These are phyloP conservation scores for Geotrichum cucujoidarum DNA, from an alignment of 1,139 yeast genomes.

Conservation along the genomic window DNA sequence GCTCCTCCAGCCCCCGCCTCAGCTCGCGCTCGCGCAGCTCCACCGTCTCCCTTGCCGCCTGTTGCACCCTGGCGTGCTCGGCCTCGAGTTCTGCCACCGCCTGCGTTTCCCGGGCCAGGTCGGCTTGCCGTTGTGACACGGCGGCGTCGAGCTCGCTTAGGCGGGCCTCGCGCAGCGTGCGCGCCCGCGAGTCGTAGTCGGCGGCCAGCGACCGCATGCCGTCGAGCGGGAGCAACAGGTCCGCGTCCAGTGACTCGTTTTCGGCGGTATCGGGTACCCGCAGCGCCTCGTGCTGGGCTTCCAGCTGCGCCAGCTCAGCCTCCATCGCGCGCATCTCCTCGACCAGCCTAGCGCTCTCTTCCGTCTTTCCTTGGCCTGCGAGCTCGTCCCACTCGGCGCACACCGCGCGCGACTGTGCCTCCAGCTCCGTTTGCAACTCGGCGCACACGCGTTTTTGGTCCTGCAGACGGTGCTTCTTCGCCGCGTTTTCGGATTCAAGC, in stretches of 20 bases:
- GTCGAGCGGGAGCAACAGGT: slow-evolving; percentile 30
- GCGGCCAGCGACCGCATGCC: slow-evolving; percentile 25
- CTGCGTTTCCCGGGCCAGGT: not conserved
- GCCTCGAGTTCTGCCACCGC: not conserved
- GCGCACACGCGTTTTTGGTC: slow-evolving; percentile 18
- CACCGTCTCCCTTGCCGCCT: slow-evolving; percentile 21
- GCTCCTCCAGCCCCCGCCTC: slow-evolving; percentile 21
- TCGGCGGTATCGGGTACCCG: slow-evolving; percentile 22
- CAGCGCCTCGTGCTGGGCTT: slow-evolving; percentile 20
- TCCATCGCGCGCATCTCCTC: slow-evolving; percentile 31
- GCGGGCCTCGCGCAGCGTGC: slow-evolving; percentile 34
- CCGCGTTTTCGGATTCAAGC: slow-evolving; percentile 31
- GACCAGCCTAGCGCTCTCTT: slow-evolving; percentile 23
- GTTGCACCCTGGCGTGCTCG: not conserved
- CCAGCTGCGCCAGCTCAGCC: slow-evolving; percentile 26
- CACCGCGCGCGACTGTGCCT: slow-evolving; percentile 22
- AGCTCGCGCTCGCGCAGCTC: slow-evolving; percentile 19
- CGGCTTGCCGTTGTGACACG: not conserved
- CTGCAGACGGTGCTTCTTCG: slow-evolving; percentile 32
- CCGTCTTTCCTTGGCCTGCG: slow-evolving; percentile 20
- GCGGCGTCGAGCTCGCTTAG: not conserved
- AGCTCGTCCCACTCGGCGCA: slow-evolving; percentile 29
- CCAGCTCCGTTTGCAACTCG: slow-evolving; percentile 15
- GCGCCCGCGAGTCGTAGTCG: slow-evolving; percentile 43
- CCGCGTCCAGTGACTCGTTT: slow-evolving; percentile 24